Percentiles rank a stretch among this genome's conserved stretches.
phyloP scores from a whole-genome alignment of 371 early-diverging fungal species.

The Phascolomyces articulosus region DNA sequence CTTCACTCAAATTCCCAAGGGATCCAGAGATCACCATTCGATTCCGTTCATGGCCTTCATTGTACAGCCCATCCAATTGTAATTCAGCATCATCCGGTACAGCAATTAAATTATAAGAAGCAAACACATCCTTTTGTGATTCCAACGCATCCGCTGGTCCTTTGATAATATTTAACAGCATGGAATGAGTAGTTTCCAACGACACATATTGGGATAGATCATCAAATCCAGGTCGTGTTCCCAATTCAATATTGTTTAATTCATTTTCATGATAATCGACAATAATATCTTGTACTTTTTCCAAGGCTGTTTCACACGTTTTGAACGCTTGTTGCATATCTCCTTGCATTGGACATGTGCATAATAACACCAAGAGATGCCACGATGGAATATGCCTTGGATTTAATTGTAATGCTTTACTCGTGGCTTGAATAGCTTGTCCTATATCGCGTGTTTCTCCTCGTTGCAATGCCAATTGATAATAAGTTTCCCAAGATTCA shows the following conservation, averaged over 20 bases:
- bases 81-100: constrained; percentile 15
- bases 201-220: constrained; percentile 62
- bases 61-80: constrained; percentile 7
- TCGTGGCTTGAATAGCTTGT: constrained; percentile 67
- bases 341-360: constrained; percentile 59
- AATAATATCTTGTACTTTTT: constrained; percentile 38
- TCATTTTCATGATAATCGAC: constrained; percentile 41
- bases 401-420: constrained; percentile 65
- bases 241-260: constrained; percentile 18
- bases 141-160: constrained; percentile 62
- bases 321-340: constrained; percentile 62
- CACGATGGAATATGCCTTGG: constrained; percentile 74
- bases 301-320: constrained; percentile 76
- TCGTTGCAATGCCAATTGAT: constrained; percentile 79
- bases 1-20: constrained; percentile 33
- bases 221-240: constrained; percentile 22
- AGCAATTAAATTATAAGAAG: constrained; percentile 62
- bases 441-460: constrained; percentile 81
- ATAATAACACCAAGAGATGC: constrained; percentile 83
- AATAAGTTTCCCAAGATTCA: constrained; percentile 62
- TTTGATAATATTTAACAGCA: constrained; percentile 48
- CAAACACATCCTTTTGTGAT: constrained; percentile 62
- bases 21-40: constrained; percentile 34
- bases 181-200: constrained; percentile 63
- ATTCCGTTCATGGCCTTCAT: constrained; percentile 1